Conservation (phyloP, 2,329 filamentous ascomycete genomes). For the Trichoderma semiorbis region DNA sequence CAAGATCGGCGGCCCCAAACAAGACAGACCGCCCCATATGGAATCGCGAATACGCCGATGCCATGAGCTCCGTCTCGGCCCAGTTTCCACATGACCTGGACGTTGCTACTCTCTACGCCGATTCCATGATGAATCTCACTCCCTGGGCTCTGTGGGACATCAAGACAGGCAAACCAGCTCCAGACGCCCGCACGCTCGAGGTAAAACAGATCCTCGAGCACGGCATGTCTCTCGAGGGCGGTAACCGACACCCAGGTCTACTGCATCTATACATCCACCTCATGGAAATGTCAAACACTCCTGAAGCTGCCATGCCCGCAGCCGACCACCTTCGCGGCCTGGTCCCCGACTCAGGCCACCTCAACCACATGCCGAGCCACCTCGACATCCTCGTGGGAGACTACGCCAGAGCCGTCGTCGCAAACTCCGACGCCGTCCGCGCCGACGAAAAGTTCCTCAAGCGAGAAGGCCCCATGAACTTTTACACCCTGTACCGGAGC, state of each 20-base stretch:
- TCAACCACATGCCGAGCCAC: constrained; percentile 75
- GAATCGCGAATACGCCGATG: constrained; percentile 36
- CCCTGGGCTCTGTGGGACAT: constrained; percentile 46
- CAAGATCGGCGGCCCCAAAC: constrained; percentile 41
- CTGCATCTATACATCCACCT: constrained; percentile 75
- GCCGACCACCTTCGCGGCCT: constrained; percentile 62
- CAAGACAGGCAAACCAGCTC: constrained; percentile 31
- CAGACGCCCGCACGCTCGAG: constrained; percentile 33
- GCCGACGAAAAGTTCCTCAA: constrained; percentile 66
- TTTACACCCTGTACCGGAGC: constrained; percentile 72
- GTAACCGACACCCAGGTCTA: constrained; percentile 60
- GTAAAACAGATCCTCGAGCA: constrained; percentile 35
- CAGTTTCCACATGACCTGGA: constrained; percentile 40
- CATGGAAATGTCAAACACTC: constrained; percentile 70
- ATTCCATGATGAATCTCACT: constrained; percentile 47
- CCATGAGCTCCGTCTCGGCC: constrained; percentile 38
- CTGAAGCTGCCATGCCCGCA: constrained; percentile 58
- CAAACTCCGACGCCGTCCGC: constrained; percentile 62
- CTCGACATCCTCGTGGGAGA: constrained; percentile 71
- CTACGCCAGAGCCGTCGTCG: constrained; percentile 62
- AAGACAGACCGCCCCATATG: constrained; percentile 45
- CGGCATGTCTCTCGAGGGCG: constrained; percentile 45
- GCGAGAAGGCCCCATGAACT: constrained; percentile 59
- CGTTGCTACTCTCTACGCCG: constrained; percentile 36
- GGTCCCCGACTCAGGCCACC: constrained; percentile 66